phyloP scores from a whole-genome alignment of 768 basidiomycete genomes.

The Kwoniella shandongensis region DNA sequence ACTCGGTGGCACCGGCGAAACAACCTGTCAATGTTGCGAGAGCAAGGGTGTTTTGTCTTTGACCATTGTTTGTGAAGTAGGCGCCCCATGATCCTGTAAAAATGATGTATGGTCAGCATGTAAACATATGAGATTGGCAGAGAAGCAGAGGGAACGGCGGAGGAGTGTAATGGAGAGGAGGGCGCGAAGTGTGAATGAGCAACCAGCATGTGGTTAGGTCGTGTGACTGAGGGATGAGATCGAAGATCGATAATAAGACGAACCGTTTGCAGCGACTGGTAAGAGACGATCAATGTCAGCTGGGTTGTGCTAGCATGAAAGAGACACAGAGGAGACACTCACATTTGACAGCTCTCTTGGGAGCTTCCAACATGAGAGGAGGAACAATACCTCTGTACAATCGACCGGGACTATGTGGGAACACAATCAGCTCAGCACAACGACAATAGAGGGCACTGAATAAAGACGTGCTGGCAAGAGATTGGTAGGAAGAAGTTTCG shows the following conservation, averaged over 20 bases:
- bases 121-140: too few species aligned
- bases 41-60: constrained; percentile 79
- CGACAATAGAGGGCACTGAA: neutral
- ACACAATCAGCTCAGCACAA: constrained; percentile 5
- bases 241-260: neutral
- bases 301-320: neutral
- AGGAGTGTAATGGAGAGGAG: too few species aligned
- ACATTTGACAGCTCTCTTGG: constrained; percentile 92
- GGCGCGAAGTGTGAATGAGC: too few species aligned
- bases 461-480: neutral
- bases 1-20: constrained; percentile 92
- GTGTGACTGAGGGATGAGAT: neutral
- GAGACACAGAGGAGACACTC: constrained; percentile 33
- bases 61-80: constrained; percentile 58
- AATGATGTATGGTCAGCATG: constrained; percentile 54
- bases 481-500: neutral
- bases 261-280: constrained; percentile 45
- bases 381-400: constrained; percentile 96
- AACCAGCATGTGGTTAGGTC: too few species aligned
- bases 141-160: too few species aligned
- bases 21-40: constrained; percentile 90
- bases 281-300: constrained; percentile 11
- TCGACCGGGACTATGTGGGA: constrained; percentile 44
- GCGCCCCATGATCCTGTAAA: constrained; percentile 96
- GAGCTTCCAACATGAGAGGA: constrained; percentile 90